phyloP scores from a whole-genome alignment of 1,139 yeast genomes.

The Kodamaea sp. region DNA sequence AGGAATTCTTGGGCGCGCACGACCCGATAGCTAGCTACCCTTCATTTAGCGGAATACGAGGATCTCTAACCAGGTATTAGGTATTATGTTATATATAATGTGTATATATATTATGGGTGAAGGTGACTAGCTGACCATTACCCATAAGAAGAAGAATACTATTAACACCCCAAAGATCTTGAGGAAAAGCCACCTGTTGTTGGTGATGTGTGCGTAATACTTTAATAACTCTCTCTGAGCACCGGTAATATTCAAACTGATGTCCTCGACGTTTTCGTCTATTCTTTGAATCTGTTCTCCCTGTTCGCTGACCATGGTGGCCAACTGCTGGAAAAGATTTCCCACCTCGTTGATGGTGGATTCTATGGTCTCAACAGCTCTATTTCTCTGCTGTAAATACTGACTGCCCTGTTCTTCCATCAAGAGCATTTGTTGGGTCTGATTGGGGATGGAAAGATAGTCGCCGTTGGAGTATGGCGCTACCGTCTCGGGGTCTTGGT shows the following conservation, averaged over 20 bases:
- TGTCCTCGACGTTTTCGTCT: constrained; percentile 93
- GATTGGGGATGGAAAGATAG: constrained; percentile 65
- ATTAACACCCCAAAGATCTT: constrained; percentile 88
- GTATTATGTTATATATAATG: too few relatives aligned
- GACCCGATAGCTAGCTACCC: too few relatives aligned
- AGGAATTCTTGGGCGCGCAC: too few relatives aligned
- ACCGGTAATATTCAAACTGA: constrained; percentile 82
- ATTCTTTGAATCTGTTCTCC: constrained; percentile 95
- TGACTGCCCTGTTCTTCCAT: constrained; percentile 75
- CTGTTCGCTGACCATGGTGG: constrained; percentile 97
- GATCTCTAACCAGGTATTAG: too few relatives aligned
- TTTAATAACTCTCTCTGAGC: constrained; percentile 93
- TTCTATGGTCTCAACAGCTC: constrained; percentile 95
- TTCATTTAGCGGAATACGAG: too few relatives aligned
- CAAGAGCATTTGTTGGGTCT: constrained; percentile 70
- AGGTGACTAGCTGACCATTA: constrained; percentile 56
- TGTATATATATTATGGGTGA: too few relatives aligned
- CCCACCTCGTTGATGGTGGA: constrained; percentile 96
- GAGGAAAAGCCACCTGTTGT: constrained; percentile 88
- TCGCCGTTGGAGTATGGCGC: constrained; percentile 35
- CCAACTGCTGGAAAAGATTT: constrained; percentile 87
- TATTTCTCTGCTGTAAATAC: constrained; percentile 79
- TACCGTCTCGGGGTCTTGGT: constrained; percentile 30
- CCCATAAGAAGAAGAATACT: constrained; percentile 77
- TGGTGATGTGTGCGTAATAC: constrained; percentile 84